Conservation (phyloP, 2,329 filamentous ascomycete species). For the Emergomyces pasteurianus region DNA sequence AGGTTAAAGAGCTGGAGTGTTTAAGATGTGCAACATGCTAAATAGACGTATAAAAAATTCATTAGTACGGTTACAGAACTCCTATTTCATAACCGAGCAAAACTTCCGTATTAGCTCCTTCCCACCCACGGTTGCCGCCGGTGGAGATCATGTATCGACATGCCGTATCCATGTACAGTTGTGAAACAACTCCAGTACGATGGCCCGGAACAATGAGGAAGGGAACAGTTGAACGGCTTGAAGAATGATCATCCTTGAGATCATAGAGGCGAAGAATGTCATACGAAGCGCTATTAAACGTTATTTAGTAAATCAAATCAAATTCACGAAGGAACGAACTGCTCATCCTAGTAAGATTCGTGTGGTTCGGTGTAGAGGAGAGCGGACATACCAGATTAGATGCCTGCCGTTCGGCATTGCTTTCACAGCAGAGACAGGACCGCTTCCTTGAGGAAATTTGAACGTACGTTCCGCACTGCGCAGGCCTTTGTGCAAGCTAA, state of each 20-base stretch:
- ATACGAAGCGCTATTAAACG: slow-evolving; percentile 61
- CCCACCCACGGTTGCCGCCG: slow-evolving; percentile 89
- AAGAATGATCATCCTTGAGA: slow-evolving; percentile 52
- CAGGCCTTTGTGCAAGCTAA: slow-evolving; percentile 67
- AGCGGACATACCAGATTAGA: slow-evolving; percentile 58
- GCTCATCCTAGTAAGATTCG: background rate
- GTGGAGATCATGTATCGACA: slow-evolving; percentile 86
- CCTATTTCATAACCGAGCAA: slow-evolving; percentile 88
- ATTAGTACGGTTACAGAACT: slow-evolving; percentile 20
- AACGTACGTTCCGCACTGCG: slow-evolving; percentile 67
- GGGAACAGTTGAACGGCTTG: slow-evolving; percentile 69
- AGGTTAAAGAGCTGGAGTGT: too few species aligned
- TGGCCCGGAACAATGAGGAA: slow-evolving; percentile 95
- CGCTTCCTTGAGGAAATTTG: slow-evolving; percentile 79
- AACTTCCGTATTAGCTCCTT: slow-evolving; percentile 79
- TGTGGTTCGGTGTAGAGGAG: background rate
- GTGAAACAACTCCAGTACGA: slow-evolving; percentile 74
- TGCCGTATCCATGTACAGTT: slow-evolving; percentile 75
- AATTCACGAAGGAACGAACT: background rate
- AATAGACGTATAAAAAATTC: background rate
- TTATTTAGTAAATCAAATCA: slow-evolving; percentile 10
- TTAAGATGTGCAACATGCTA: too few species aligned
- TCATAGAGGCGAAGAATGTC: slow-evolving; percentile 93
- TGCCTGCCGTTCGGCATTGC: slow-evolving; percentile 90
- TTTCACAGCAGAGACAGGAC: slow-evolving; percentile 74